Percentiles rank a stretch among this genome's conserved stretches.
Evolutionary conservation across 2,329 filamentous ascomycete genomes (phyloP).

Genomic region (Hirsutella thompsonii): DNA sequence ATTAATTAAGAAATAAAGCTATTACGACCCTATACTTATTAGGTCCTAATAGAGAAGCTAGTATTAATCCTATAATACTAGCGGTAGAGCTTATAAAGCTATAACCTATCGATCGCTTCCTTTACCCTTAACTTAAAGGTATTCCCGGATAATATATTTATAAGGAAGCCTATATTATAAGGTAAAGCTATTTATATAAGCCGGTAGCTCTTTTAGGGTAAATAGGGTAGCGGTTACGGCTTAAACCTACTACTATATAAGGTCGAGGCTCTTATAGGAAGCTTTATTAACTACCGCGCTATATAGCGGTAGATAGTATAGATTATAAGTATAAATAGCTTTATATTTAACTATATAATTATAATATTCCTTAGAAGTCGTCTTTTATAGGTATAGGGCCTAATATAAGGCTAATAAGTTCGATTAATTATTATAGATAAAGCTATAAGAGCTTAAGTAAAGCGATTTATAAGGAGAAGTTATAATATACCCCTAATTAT

Average conservation of each 20-base stretch:
- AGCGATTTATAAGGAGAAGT: neutral
- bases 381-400: neutral
- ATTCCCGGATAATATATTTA: neutral
- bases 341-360: neutral
- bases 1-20: neutral
- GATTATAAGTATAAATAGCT: neutral
- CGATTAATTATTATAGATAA: neutral
- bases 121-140: neutral
- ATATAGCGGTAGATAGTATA: neutral
- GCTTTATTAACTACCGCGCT: neutral
- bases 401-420: neutral
- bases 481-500: neutral
- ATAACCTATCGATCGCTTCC: neutral
- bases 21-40: neutral
- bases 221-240: neutral
- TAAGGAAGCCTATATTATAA: neutral
- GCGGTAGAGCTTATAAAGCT: neutral
- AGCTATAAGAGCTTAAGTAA: neutral
- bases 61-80: neutral
- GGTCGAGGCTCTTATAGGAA: neutral
- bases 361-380: neutral
- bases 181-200: neutral
- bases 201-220: neutral
- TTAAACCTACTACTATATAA: neutral
- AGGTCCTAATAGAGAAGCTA: neutral